These are phyloP conservation scores for Zarea fungicola DNA, from an alignment of 2,329 filamentous ascomycete species.

Conservation along the genomic window DNA sequence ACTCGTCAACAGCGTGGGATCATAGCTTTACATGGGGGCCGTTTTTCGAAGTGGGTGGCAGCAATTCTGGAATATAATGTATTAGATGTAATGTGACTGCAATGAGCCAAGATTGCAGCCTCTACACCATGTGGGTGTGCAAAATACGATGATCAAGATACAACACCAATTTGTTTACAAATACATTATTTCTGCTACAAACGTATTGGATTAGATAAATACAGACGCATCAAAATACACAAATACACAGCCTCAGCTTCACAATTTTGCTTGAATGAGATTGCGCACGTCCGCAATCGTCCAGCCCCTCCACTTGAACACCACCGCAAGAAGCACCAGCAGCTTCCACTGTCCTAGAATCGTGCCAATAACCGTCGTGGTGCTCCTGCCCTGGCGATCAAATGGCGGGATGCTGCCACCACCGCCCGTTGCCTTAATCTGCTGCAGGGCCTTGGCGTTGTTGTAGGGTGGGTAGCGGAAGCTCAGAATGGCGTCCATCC, in stretches of 20 bases:
- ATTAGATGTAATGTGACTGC: too few species aligned
- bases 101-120: too few species aligned
- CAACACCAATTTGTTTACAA: too few species aligned
- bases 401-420: background rate
- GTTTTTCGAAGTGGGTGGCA: background rate
- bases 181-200: too few species aligned
- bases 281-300: background rate
- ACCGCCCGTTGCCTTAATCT: conserved; percentile 7
- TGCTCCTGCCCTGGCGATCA: conserved; percentile 2
- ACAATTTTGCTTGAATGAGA: background rate
- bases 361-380: background rate
- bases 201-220: too few species aligned
- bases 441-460: conserved; percentile 10
- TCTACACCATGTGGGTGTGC: too few species aligned
- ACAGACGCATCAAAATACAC: background rate
- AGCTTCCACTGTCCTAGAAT: conserved; percentile 10
- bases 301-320: conserved; percentile 8
- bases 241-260: too few species aligned
- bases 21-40: conserved; percentile 7
- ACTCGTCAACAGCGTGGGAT: background rate
- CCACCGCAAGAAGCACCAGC: conserved; percentile 2
- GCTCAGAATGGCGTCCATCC: conserved; percentile 28
- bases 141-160: too few species aligned
- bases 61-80: too few species aligned
- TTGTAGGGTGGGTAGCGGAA: conserved; percentile 20